Evolutionary conservation across 305 asterid genomes (phyloP).

Genomic region (Fraxinus albicans): DNA sequence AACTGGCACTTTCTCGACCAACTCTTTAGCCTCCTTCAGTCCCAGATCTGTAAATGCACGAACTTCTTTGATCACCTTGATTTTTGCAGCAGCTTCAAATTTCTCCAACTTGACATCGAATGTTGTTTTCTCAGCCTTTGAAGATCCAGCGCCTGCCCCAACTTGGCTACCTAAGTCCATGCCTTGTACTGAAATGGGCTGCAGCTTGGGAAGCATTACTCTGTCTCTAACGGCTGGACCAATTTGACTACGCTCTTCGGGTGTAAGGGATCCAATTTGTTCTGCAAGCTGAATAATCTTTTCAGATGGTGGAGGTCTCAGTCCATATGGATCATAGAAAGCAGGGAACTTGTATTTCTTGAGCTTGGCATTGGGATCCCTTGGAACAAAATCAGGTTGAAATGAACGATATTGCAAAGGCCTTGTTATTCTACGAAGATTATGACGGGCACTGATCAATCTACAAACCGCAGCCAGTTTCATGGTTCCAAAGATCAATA

Average conservation of each 20-base stretch:
- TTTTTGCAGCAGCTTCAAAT: constrained; percentile 66
- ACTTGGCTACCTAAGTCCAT: constrained; percentile 47
- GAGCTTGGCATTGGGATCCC: constrained; percentile 63
- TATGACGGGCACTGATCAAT: constrained; percentile 27
- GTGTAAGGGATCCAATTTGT: constrained; percentile 52
- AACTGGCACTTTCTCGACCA: constrained; percentile 73
- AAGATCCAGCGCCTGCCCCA: constrained; percentile 43
- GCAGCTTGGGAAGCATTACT: constrained; percentile 58
- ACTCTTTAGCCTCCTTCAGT: constrained; percentile 82
- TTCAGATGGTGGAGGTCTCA: constrained; percentile 72
- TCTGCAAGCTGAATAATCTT: constrained; percentile 72
- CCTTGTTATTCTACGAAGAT: constrained; percentile 28
- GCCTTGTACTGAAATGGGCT: constrained; percentile 52
- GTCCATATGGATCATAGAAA: constrained; percentile 73
- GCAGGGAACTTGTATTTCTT: constrained; percentile 62
- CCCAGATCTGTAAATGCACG: constrained; percentile 74
- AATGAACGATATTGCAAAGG: constrained; percentile 52
- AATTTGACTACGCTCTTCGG: constrained; percentile 58
- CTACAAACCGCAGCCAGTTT: constrained; percentile 44
- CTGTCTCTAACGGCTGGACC: constrained; percentile 42
- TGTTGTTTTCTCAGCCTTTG: constrained; percentile 63
- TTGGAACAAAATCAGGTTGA: constrained; percentile 69
- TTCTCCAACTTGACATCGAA: constrained; percentile 79
- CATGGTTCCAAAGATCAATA: constrained; percentile 34
- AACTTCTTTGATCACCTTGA: constrained; percentile 82